phyloP scores from a whole-genome alignment of 2,329 filamentous ascomycete species.

The Polytolypa hystricis region DNA sequence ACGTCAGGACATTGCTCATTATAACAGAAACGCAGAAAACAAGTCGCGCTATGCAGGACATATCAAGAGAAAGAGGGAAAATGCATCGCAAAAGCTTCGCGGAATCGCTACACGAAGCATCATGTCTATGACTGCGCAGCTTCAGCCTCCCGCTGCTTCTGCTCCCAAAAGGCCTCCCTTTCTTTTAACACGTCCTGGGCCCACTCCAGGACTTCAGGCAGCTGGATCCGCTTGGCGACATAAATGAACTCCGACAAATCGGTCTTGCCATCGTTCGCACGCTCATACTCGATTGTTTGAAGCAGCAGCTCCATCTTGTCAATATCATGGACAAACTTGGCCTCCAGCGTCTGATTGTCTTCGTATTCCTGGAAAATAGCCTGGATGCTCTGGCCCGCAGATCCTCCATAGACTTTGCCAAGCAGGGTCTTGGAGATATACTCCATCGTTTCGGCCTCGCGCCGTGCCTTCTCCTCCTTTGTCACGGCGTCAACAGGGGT shows the following conservation, averaged over 20 bases:
- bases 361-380: slow-evolving; percentile 94
- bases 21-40: no score
- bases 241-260: slow-evolving; percentile 81
- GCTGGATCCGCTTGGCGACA: slow-evolving; percentile 60
- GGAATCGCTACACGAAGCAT: neutral
- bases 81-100: neutral
- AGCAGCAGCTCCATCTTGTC: slow-evolving; percentile 93
- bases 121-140: neutral
- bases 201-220: slow-evolving; percentile 74
- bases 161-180: slow-evolving; percentile 60
- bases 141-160: slow-evolving; percentile 22
- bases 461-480: slow-evolving; percentile 79
- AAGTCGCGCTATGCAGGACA: no score
- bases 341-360: slow-evolving; percentile 70
- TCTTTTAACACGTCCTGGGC: slow-evolving; percentile 65
- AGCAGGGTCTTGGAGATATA: slow-evolving; percentile 67
- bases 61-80: neutral
- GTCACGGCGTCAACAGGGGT: slow-evolving; percentile 73
- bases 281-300: slow-evolving; percentile 97
- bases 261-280: slow-evolving; percentile 49
- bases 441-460: slow-evolving; percentile 84
- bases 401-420: slow-evolving; percentile 61
- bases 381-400: slow-evolving; percentile 58
- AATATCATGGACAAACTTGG: slow-evolving; percentile 85
- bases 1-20: no score